phyloP scores from a whole-genome alignment of 805 yeast genomes.

The Metschnikowia henanensis region DNA sequence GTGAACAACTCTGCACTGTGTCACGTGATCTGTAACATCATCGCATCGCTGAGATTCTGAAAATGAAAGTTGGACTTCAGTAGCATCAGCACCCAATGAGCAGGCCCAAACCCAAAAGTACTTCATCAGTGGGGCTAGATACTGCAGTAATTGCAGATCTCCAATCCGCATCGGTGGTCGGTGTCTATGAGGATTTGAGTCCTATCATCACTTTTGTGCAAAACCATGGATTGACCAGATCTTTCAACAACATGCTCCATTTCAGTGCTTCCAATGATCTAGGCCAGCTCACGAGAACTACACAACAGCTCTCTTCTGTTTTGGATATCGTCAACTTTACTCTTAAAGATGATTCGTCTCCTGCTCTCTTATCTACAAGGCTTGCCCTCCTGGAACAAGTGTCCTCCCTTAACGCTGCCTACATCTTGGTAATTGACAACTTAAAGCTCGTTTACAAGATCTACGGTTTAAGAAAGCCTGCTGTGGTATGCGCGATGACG shows the following conservation, averaged over 20 bases:
- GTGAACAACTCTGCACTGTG: too few relatives aligned
- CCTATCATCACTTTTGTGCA: slow-evolving; percentile 30
- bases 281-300: slow-evolving; percentile 44
- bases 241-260: slow-evolving; percentile 44
- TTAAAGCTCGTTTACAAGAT: slow-evolving; percentile 68
- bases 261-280: slow-evolving; percentile 53
- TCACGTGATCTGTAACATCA: slow-evolving; percentile 4
- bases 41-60: slow-evolving; percentile 4
- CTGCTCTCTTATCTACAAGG: slow-evolving; percentile 12
- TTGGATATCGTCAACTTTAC: slow-evolving; percentile 27
- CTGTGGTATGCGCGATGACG: slow-evolving; percentile 62
- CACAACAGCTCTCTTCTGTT: slow-evolving; percentile 33
- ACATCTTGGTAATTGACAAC: slow-evolving; percentile 52
- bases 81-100: slow-evolving; percentile 1
- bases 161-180: slow-evolving; percentile 11
- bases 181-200: slow-evolving; percentile 14
- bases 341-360: slow-evolving; percentile 18
- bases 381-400: slow-evolving; percentile 19
- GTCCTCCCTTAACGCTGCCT: slow-evolving; percentile 33
- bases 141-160: slow-evolving; percentile 14
- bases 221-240: slow-evolving; percentile 25
- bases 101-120: background rate
- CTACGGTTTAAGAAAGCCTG: slow-evolving; percentile 55
- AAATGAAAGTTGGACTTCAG: background rate
- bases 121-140: slow-evolving; percentile 12